Base-by-base conservation (phyloP, 2,329 filamentous ascomycete genomes). In the Fusarium guadeloupense region DNA sequence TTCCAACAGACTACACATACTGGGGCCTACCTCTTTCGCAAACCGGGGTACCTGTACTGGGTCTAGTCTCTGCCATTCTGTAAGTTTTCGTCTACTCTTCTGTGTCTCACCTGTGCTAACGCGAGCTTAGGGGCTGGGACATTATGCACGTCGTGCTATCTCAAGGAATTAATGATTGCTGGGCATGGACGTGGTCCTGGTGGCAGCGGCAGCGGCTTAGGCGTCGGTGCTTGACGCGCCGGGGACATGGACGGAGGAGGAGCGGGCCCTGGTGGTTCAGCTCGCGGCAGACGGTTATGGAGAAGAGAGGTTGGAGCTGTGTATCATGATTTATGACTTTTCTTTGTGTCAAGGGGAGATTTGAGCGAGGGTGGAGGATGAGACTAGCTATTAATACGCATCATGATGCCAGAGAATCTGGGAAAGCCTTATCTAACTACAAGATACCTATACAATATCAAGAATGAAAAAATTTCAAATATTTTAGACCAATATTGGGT, bases 1-100 rank as follows among this genome's bases (percentile, higher is more conserved):
- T 79, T 38, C 75, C 76, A 1, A 38, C 46, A 2, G 69, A 68
- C 3, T 78, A 76, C 38, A 67, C 70, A 1, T 78, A 75, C 64
- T 79, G 76, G 76, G 72, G 69, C 16, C 59, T 79, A 44, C 23
- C 60, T 34, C 55, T 67, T 6, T 56, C 58, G 17, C 69, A 66
- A 31, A 67, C 75, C 4, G 70, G 71, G 9, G 69, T 68, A 9
- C 57, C 76, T 40, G 71, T 76, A 8, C 72, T 78, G 53, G 60
- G 72, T 42, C 72, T 79, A 43, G 64, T 79, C 17, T 77, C 75
- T 69, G 60, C 72, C 20, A 67, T 74, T 44, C 70, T 74, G 72
- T 74, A 69, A 66, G 72, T 66, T 33, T 5, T 17, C 34, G n/a
- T 26, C 30, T 20, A 4, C 13, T 4, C 4, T 12, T n/a, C n/a